Evolutionary conservation across 306 rosid species (phyloP).

Genomic region (Gynostemma pentaphyllum): DNA sequence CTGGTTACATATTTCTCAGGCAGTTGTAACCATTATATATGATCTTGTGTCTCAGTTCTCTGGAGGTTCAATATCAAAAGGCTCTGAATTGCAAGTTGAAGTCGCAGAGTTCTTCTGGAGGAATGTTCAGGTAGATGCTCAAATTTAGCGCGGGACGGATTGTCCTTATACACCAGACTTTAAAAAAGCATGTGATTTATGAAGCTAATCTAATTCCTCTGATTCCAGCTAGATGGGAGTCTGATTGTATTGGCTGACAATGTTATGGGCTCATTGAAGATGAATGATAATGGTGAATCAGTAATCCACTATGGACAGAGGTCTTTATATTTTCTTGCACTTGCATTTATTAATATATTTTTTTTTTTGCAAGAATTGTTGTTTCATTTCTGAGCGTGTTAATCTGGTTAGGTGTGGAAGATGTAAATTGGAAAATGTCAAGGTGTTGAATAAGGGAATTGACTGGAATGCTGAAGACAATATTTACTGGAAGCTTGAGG

Average conservation of each 20-base stretch:
- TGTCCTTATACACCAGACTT: not conserved
- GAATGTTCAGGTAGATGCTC: conserved; percentile 56
- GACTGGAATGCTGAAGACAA: conserved; percentile 59
- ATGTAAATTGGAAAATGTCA: conserved; percentile 79
- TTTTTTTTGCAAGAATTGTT: not conserved
- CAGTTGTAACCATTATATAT: not conserved
- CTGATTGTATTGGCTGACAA: conserved; percentile 50
- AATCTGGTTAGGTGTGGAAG: conserved; percentile 70
- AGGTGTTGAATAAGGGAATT: conserved; percentile 67
- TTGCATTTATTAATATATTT: too few species aligned
- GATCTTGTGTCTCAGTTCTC: conserved; percentile 35
- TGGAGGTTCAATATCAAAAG: conserved; percentile 74
- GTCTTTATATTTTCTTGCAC: conserved; percentile 16
- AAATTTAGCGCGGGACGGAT: not conserved
- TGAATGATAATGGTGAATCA: conserved; percentile 44
- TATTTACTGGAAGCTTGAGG: conserved; percentile 73
- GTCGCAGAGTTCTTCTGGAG: conserved; percentile 85
- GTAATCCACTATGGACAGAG: conserved; percentile 72
- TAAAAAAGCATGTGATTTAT: too few species aligned
- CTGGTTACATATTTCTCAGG: not conserved
- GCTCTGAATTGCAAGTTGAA: conserved; percentile 87
- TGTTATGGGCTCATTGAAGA: conserved; percentile 52
- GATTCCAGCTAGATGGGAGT: conserved; percentile 75
- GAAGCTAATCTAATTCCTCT: conserved; percentile 25
- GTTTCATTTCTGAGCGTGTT: conserved; percentile 8